Conservation (phyloP, 495 filamentous ascomycete genomes). For the Thermothielavioides terrestris region DNA sequence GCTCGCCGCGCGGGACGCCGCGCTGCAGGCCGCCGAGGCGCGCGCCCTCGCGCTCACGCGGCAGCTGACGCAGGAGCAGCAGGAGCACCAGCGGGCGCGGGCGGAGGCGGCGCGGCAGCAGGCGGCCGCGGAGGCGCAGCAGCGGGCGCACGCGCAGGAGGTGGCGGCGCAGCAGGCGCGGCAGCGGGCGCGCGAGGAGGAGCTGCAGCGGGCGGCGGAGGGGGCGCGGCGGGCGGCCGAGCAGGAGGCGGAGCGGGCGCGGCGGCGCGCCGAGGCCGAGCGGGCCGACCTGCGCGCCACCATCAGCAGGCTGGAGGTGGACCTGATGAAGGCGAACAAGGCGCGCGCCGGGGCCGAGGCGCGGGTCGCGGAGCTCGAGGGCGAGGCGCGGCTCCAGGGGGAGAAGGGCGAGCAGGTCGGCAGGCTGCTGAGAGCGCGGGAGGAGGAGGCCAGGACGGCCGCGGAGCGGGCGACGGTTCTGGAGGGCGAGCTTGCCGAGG, state of each 20-base stretch:
- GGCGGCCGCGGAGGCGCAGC: constrained; percentile 61
- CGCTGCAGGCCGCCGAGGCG: constrained; percentile 55
- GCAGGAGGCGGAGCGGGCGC: constrained; percentile 32
- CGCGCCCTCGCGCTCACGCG: constrained; percentile 52
- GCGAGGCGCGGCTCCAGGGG: not conserved
- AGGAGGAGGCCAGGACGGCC: not conserved
- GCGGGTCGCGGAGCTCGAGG: constrained; percentile 13
- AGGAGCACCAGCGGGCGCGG: constrained; percentile 56
- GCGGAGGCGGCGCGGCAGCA: constrained; percentile 62
- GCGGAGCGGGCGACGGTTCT: constrained; percentile 7
- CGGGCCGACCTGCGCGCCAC: constrained; percentile 53
- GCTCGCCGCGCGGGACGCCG: constrained; percentile 55
- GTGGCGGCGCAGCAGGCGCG: constrained; percentile 40
- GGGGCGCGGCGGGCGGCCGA: constrained; percentile 25
- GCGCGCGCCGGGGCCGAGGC: constrained; percentile 30
- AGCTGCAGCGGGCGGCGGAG: not conserved
- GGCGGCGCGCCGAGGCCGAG: constrained; percentile 46
- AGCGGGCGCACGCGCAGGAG: constrained; percentile 28
- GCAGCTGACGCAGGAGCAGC: constrained; percentile 59
- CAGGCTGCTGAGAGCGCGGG: not conserved
- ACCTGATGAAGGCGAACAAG: constrained; percentile 53
- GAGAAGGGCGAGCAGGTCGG: constrained; percentile 7
- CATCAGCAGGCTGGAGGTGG: constrained; percentile 48
- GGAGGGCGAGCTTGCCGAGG: constrained; percentile 9
- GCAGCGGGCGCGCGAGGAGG: constrained; percentile 13